Base-by-base conservation (phyloP, 768 basidiomycete species). In the Lanmaoa pseudosensibilis region DNA sequence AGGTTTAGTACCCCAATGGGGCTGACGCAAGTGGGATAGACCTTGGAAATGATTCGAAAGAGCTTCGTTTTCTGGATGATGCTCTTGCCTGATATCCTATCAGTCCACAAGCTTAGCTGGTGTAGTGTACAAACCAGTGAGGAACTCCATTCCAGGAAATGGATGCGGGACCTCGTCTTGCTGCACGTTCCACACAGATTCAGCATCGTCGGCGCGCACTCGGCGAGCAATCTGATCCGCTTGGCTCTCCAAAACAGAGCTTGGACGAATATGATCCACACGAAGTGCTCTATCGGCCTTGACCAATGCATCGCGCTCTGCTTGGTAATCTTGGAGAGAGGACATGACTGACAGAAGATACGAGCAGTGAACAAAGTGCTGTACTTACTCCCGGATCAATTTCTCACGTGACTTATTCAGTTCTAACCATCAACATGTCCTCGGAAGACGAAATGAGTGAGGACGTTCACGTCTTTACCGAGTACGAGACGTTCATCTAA, bases 81-180 rank as follows among this genome's bases (percentile, higher is more conserved):
- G 43, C 65, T 68, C 63, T 78, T 80, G 41, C 83, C 84, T 85
- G 50, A 43, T 13, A 5, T 44, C 37, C 13, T 33, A 12, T 39
- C 2, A 21, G 45, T 44, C 4, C 40, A 25, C 46, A 61, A 56
- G 21, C 11, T 5, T 23, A 3, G 18, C 19, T 19, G n/a, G 30
- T 12, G n/a, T 18, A 13, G 34, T 18, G 1, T 38, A 57, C 69
- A 39, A 56, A 85, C 87, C 86, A 40, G 85, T 90, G 59, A 90
- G 71, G 62, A 90, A 91, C 61, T 83, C 86, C 87, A 90, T 89
- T 41, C 89, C 89, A 21, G 87, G 87, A 60, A 88, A 90, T 1
- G 84, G 76, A 61, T 89, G 83, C 5, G 78, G 81, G 45, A 83
- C 74, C 5, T 77, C 77, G 16, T 79, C 75, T 57, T 81, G 74